Evolutionary conservation across 2,329 filamentous ascomycete species (phyloP).

Genomic region (Aureobasidium sp.): DNA sequence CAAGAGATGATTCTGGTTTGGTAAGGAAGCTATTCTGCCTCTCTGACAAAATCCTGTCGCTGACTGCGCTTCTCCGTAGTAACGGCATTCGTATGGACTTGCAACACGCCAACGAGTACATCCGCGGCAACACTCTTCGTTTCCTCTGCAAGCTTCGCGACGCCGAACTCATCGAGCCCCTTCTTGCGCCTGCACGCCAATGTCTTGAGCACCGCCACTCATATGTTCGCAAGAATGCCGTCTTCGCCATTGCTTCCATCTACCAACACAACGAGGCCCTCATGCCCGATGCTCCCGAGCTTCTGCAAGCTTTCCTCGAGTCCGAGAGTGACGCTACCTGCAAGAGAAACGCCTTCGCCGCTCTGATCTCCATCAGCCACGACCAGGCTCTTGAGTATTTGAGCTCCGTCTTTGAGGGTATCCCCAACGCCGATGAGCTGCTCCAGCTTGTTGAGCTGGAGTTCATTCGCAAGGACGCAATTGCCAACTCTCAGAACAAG

Average conservation of each 20-base stretch:
- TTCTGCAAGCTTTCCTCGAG: slow-evolving; percentile 82
- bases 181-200: slow-evolving; percentile 81
- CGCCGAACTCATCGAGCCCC: slow-evolving; percentile 88
- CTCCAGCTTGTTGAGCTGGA: slow-evolving; percentile 90
- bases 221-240: slow-evolving; percentile 97
- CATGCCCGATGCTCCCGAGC: slow-evolving; percentile 90
- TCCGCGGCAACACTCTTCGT: slow-evolving; percentile 93
- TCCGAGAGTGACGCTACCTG: slow-evolving; percentile 89
- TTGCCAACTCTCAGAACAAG: slow-evolving; percentile 92
- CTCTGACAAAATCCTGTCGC: neutral
- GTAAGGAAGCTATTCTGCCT: slow-evolving; percentile 40
- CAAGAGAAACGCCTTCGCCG: slow-evolving; percentile 96
- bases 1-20: slow-evolving; percentile 99
- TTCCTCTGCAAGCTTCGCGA: slow-evolving; percentile 96
- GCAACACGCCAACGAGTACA: slow-evolving; percentile 96
- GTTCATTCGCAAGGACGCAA: slow-evolving; percentile 96
- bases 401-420: slow-evolving; percentile 81
- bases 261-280: slow-evolving; percentile 82
- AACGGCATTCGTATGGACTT: slow-evolving; percentile 98
- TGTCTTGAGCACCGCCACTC: slow-evolving; percentile 95
- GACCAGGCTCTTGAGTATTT: slow-evolving; percentile 86
- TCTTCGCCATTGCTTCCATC: slow-evolving; percentile 89
- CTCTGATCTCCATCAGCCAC: slow-evolving; percentile 83
- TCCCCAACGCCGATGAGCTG: slow-evolving; percentile 89
- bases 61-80: slow-evolving; percentile 39